Evolutionary conservation across 768 basidiomycete genomes (phyloP).

Genomic region (Pholiota microspora): DNA sequence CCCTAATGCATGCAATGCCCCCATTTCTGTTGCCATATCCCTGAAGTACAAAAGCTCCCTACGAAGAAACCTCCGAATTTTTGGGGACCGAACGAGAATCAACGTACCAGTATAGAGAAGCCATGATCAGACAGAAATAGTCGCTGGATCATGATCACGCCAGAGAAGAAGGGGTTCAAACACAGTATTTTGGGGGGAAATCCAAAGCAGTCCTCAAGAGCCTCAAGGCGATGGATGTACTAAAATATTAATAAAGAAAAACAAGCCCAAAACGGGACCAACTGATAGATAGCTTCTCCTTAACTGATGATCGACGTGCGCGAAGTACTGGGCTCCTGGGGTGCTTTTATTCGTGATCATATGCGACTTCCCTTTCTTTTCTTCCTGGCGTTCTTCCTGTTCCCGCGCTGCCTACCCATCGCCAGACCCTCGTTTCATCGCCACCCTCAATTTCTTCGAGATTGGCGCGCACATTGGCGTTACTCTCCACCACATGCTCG

Average conservation of each 20-base stretch:
- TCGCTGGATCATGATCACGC: neutral
- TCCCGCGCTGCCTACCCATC: conserved; percentile 72
- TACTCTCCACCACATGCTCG: conserved; percentile 82
- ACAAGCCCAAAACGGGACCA: neutral
- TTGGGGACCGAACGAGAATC: neutral
- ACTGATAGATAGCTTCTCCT: neutral
- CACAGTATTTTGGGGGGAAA: neutral
- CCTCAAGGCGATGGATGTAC: neutral
- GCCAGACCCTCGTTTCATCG: conserved; percentile 88
- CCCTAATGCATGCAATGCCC: neutral
- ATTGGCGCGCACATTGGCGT: conserved; percentile 85
- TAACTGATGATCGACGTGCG: neutral
- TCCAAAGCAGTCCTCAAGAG: neutral
- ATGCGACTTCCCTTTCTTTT: conserved; percentile 22
- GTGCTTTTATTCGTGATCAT: conserved; percentile 1
- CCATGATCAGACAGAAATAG: neutral
- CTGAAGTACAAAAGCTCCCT: neutral
- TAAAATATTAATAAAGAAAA: neutral
- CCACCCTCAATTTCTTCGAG: conserved; percentile 82
- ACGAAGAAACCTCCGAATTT: neutral
- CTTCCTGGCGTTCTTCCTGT: conserved; percentile 31
- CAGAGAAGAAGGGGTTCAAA: neutral
- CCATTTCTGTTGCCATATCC: neutral
- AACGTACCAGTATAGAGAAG: neutral
- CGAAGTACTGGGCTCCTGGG: neutral